Evolutionary conservation across 73 alveolate genomes (phyloP), one percentile per base, ranked within the genome.

Genomic region (Paraurostyla sp.): DNA sequence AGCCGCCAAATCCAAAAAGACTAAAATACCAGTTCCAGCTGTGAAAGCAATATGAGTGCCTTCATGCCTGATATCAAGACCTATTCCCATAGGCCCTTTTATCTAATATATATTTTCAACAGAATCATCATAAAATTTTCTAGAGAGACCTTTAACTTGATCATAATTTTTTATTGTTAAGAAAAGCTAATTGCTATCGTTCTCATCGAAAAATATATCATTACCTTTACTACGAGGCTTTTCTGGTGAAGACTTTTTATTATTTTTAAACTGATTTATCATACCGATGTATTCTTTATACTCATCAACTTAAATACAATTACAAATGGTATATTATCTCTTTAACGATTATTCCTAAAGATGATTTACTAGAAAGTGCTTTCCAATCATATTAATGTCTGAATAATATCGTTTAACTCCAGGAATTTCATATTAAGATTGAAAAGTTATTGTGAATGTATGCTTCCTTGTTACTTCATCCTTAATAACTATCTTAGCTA

Each of bases 21-120:
- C 83, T 0, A 81, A 57, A 29, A 18, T 20, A 6, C 91, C 91
- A 2, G 91, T 81, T 2, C 91, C 91, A 2, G 78, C 91, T 13
- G 71, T 56, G 51, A 81, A 81, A 11, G 83, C 91, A 15, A 81
- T 25, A 40, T 58, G 50, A 15, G 6, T 32, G n/a, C 91, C 91
- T 20, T 81, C 54, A 23, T 23, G 7, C 9, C 15, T 22, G 25
- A 81, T 18, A 23, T 35, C 33, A 15, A 62, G 59, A 22, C 91
- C 91, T 13, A 38, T 62, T 0, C 91, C 91, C 30, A 81, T 13
- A 33, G 83, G 83, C 3, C 83, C 91, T 11, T 38, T 59, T 25
- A 81, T n/a, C n/a, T n/a, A n/a, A n/a, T n/a, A n/a, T n/a, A n/a
- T n/a, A n/a, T n/a, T n/a, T n/a, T n/a, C n/a, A n/a, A n/a, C n/a